Evolutionary conservation across 2,329 filamentous ascomycete species (phyloP), one percentile per base, ranked within the genome.

Genomic region (Xylaria sp.): DNA sequence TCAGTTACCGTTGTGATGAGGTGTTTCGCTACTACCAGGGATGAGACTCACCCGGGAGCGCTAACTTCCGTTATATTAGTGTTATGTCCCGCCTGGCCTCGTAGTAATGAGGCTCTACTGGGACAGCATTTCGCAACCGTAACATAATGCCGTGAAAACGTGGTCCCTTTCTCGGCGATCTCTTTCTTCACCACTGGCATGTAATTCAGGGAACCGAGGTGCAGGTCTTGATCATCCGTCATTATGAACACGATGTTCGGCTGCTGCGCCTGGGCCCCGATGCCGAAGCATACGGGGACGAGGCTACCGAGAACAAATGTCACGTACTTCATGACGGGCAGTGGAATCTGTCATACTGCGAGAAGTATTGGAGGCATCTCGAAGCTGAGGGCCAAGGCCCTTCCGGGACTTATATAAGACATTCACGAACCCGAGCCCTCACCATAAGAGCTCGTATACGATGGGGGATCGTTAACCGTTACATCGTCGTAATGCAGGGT

Each of bases 51-150:
- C 74, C 75, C 74, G 15, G 75, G 75, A 25, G 81, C 81, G 44
- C 83, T 51, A 8, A 80, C 76, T 54, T 79, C 65, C 0, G 78
- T 79, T 7, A 77, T 74, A 52, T 79, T 79, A 1, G 76, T 78
- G 32, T 78, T 79, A 57, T 79, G 69, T 2, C 65, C 69, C 6
- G 69, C 65, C 34, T 63, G 58, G 20, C 69, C 69, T 34, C 69
- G 60, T 10, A 68, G 20, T 25, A 70, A 56, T 8, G 69, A 65
- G 18, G 69, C 62, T 63, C 69, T 68, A 25, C 65, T 69, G 4
- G 69, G 69, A 51, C 69, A 70, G 25, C 69, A 70, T 32, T 69
- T 65, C 3, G 69, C 69, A 32, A 70, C 54, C 15, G 69, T 70
- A 1, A 66, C 69, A 50, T 70, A 70, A 48, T 70, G 69, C 6